Evolutionary conservation across 164 flowering plant species (phyloP), one percentile per base, ranked within the genome.

Genomic region (Macadamia integrifolia): DNA sequence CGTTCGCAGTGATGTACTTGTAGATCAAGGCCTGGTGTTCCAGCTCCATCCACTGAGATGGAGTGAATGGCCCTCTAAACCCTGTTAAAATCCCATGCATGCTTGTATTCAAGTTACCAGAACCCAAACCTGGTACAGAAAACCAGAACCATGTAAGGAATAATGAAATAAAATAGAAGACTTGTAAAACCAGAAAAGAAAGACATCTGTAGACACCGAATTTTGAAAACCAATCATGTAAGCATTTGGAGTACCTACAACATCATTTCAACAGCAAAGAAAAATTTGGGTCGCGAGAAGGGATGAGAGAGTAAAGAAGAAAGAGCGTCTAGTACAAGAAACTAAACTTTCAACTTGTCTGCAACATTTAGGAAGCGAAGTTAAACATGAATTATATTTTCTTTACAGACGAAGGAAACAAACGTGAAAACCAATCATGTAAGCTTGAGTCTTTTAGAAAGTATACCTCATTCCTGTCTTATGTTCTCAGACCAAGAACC

Each of bases 21-120:
- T 82, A 91, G 82, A 93, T 93, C 88, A 90, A 76, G 50, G 95
- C 91, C 74, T 93, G 98, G 61, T 86, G 92, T 72, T 93, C 95
- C 0, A 93, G 81, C 82, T 93, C 97, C 85, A 88, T 76, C 97
- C 95, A 93, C 56, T 93, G 98, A 44, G 92, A 84, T 62, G 87
- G 88, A 50, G 95, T 89, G 64, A 93, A 90, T 66, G 88, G 89
- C 12, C 94, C 94, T 79, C 86, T 81, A 8, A 73, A 67, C n/a
- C 88, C 85, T 13, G 82, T 9, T 43, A 88, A 52, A 58, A 72
- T 75, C 65, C 89, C 89, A 68, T 82, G 86, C 75, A 80, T 73
- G 75, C 61, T 76, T 53, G 70, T 73, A 76, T 74, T 81, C 66
- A 72, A 74, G 70, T 78, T 78, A 60, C 85, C 91, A 57, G 82